phyloP scores from a whole-genome alignment of 2,329 filamentous ascomycete genomes.

The Camillea tinctor region DNA sequence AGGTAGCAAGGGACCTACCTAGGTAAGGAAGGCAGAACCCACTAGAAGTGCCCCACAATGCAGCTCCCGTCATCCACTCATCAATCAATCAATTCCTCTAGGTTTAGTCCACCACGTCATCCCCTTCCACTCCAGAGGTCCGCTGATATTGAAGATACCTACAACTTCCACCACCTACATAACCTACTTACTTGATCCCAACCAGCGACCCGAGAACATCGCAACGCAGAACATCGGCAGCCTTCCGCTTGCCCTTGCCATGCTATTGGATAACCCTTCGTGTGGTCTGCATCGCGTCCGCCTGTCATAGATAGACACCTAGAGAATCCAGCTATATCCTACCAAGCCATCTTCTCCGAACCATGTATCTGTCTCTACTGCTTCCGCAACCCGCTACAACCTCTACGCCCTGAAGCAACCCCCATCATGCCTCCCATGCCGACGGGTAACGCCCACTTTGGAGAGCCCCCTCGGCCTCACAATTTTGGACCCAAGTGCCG shows the following conservation, averaged over 20 bases:
- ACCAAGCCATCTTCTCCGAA: neutral
- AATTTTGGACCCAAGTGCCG: conserved; percentile 61
- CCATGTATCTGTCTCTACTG: neutral
- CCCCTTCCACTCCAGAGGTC: neutral
- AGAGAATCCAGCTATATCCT: neutral
- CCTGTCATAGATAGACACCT: neutral
- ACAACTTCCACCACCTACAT: neutral
- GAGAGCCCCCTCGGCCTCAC: conserved; percentile 40
- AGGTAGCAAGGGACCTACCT: no score
- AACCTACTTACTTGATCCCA: neutral
- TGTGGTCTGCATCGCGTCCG: neutral
- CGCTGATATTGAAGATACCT: neutral
- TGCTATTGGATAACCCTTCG: neutral
- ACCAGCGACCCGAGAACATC: neutral
- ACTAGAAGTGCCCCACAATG: neutral
- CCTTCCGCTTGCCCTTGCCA: neutral
- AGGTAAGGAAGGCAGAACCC: no score
- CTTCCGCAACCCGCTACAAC: neutral
- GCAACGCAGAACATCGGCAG: neutral
- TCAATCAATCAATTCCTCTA: conserved; percentile 7
- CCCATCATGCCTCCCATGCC: conserved; percentile 22
- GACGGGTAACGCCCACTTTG: conserved; percentile 15
- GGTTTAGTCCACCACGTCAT: neutral
- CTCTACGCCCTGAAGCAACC: neutral
- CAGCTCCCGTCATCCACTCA: conserved; percentile 7